Evolutionary conservation across 805 yeast species (phyloP).

Genomic region (Pichia manshurica): DNA sequence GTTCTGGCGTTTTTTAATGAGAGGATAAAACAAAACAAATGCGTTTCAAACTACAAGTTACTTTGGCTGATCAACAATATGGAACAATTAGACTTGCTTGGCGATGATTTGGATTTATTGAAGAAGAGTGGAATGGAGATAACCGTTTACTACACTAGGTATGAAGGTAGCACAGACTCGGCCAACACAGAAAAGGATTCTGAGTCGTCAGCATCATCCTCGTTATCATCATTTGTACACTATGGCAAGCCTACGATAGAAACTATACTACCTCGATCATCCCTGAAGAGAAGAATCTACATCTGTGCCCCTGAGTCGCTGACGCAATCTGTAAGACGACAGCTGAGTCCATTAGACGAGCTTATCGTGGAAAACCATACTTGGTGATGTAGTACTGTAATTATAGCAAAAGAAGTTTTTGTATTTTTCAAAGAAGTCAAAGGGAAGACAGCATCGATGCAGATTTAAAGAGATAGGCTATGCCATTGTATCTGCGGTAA

Average conservation of each 20-base stretch:
- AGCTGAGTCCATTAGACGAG: constrained; percentile 4
- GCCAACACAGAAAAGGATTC: background rate
- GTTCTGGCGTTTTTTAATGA: constrained; percentile 16
- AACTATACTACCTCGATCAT: constrained; percentile 1
- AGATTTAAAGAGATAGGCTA: no score
- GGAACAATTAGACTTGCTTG: constrained; percentile 11
- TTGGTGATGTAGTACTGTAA: no score
- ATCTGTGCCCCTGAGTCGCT: constrained; percentile 7
- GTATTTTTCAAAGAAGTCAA: no score
- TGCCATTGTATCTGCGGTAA: no score
- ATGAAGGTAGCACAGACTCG: background rate
- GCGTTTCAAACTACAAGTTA: constrained; percentile 12
- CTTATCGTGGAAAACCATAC: constrained; percentile 5
- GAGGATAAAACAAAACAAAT: background rate
- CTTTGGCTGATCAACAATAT: constrained; percentile 21
- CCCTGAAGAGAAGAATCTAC: constrained; percentile 8
- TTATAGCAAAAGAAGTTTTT: no score
- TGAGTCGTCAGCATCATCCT: background rate
- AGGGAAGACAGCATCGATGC: no score
- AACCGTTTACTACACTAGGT: constrained; percentile 6
- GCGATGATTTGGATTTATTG: constrained; percentile 13
- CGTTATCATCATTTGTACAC: background rate
- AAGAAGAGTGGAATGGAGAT: constrained; percentile 8
- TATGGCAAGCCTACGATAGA: constrained; percentile 9
- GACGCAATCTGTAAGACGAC: background rate